A percentile compares a stretch with the other conserved stretches of the same genome.
These are phyloP conservation scores for Cercospora sojina DNA, from an alignment of 2,329 filamentous ascomycete genomes.

Conservation along the genomic window DNA sequence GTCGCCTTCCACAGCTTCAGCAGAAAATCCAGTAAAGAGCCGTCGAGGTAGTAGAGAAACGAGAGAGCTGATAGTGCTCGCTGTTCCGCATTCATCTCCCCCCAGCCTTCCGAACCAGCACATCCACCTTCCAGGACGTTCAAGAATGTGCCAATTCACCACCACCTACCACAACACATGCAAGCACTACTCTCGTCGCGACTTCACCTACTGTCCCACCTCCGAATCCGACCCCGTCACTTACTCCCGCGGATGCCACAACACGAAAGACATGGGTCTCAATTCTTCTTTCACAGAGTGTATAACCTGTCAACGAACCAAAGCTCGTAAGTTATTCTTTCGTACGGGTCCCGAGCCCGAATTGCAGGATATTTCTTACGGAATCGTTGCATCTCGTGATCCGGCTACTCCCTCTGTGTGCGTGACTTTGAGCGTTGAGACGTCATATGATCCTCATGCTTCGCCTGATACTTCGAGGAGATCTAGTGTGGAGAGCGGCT, in stretches of 20 bases:
- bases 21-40: background rate
- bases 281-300: slow-evolving; percentile 1
- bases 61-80: background rate
- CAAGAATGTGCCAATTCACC: slow-evolving; percentile 10
- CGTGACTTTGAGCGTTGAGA: slow-evolving; percentile 3
- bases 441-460: background rate
- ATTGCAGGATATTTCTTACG: background rate
- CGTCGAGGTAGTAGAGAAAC: background rate
- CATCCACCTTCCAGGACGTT: background rate
- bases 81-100: background rate
- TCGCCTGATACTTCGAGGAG: background rate
- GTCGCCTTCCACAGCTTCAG: background rate
- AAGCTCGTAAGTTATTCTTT: slow-evolving; percentile 2
- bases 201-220: slow-evolving; percentile 5
- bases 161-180: slow-evolving; percentile 8
- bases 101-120: background rate
- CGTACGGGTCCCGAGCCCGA: background rate
- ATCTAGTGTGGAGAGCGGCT: background rate
- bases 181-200: slow-evolving; percentile 8
- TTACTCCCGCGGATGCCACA: slow-evolving; percentile 7
- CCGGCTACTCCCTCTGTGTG: background rate
- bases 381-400: slow-evolving; percentile 8
- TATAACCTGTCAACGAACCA: background rate
- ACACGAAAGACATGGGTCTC: slow-evolving; percentile 4
- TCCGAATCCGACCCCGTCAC: background rate